Percentiles rank a stretch among this genome's conserved stretches.
These are phyloP conservation scores for Termitomyces sp. DNA, from an alignment of 768 basidiomycete species.

Conservation along the genomic window DNA sequence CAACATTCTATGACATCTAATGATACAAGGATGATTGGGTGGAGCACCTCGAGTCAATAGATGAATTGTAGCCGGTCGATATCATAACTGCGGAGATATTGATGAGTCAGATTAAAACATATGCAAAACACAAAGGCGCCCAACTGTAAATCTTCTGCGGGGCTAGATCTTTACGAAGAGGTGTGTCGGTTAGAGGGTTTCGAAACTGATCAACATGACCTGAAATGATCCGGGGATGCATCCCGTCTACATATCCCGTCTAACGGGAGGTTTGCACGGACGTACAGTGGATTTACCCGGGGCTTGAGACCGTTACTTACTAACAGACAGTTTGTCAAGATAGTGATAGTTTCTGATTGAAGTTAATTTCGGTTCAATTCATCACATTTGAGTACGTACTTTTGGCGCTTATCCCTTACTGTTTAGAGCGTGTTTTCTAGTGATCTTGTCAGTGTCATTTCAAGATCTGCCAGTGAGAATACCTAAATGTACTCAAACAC, in stretches of 20 bases:
- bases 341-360: background rate
- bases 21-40: background rate
- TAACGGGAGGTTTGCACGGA: background rate
- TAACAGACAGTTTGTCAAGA: too few species aligned
- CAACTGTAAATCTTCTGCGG: background rate
- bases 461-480: too few species aligned
- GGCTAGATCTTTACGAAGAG: background rate
- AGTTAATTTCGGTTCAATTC: background rate
- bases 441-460: too few species aligned
- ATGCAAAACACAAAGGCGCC: background rate
- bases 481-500: too few species aligned
- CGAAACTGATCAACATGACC: background rate
- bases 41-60: background rate
- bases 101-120: background rate
- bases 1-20: background rate
- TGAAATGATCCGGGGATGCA: background rate
- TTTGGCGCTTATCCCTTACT: too few species aligned
- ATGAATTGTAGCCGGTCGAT: background rate
- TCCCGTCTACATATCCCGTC: background rate
- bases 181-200: background rate
- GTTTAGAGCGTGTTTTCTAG: too few species aligned
- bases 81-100: background rate
- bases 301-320: too few species aligned
- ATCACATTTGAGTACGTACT: background rate
- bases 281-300: background rate